phyloP scores from a whole-genome alignment of 192 early-diverging fungal species.

The Paraglomus brasilianum region DNA sequence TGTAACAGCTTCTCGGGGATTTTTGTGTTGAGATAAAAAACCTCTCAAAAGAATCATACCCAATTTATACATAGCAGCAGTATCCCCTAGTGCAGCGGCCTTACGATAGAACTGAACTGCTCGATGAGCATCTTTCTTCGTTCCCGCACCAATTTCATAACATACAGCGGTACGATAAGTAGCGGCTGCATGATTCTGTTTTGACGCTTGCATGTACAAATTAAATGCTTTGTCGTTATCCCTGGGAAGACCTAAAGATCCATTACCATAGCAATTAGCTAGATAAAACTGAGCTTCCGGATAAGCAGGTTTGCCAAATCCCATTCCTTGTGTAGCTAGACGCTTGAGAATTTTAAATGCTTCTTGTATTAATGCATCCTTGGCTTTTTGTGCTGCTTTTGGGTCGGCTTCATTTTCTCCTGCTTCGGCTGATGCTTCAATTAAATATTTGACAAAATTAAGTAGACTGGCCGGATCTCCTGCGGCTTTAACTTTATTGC shows the following conservation, averaged over 20 bases:
- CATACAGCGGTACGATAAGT: constrained; percentile 95
- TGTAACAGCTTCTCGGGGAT: constrained; percentile 89
- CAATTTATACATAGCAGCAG: constrained; percentile 96
- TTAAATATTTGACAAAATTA: constrained; percentile 84
- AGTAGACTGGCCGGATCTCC: constrained; percentile 76
- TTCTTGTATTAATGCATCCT: constrained; percentile 73
- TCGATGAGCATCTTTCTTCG: constrained; percentile 74
- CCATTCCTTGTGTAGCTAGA: constrained; percentile 65
- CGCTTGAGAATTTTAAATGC: constrained; percentile 86
- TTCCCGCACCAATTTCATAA: constrained; percentile 95
- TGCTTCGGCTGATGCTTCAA: constrained; percentile 72
- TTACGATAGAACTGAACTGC: constrained; percentile 93
- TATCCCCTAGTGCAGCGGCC: constrained; percentile 85
- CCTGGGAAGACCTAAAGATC: constrained; percentile 69
- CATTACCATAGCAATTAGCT: constrained; percentile 86
- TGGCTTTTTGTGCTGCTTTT: constrained; percentile 67
- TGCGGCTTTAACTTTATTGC: constrained; percentile 50
- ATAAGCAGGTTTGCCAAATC: constrained; percentile 67
- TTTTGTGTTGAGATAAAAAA: constrained; percentile 64
- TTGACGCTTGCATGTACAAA: constrained; percentile 89
- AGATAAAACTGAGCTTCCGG: constrained; percentile 93
- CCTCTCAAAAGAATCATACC: constrained; percentile 92
- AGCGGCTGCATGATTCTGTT: constrained; percentile 86
- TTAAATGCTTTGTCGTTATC: constrained; percentile 91
- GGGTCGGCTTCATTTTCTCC: constrained; percentile 61